These are phyloP conservation scores for Paramyrothecium sp. DNA, from an alignment of 2,329 filamentous ascomycete genomes.

Conservation along the genomic window DNA sequence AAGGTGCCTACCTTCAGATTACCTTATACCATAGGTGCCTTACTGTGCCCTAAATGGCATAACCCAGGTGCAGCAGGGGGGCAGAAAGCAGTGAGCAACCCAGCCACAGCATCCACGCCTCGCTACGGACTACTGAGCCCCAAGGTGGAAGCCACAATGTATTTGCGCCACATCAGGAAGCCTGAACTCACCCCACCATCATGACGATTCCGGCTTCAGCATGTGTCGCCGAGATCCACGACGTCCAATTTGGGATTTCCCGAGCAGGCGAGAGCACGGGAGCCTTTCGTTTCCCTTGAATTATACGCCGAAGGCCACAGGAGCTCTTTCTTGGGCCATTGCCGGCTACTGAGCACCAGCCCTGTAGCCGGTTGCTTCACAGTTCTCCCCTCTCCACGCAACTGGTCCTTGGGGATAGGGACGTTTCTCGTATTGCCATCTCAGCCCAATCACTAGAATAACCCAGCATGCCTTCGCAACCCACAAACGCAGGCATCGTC, in stretches of 20 bases:
- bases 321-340: no score
- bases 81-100: no score
- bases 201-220: not conserved
- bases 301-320: no score
- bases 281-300: no score
- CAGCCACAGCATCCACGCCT: not conserved
- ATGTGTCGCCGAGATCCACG: not conserved
- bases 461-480: slow-evolving; percentile 43
- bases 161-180: not conserved
- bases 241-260: not conserved
- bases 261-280: no score
- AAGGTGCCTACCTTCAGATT: no score
- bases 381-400: no score
- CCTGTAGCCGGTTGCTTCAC: no score
- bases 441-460: not conserved
- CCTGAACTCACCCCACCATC: not conserved
- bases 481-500: slow-evolving; percentile 71
- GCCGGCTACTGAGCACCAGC: no score
- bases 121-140: not conserved
- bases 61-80: no score
- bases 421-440: not conserved
- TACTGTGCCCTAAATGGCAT: no score
- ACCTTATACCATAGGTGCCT: no score
- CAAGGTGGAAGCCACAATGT: not conserved
- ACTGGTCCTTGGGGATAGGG: not conserved